phyloP scores from a whole-genome alignment of 306 rosid genomes.

The Hippophae gyantsensis region DNA sequence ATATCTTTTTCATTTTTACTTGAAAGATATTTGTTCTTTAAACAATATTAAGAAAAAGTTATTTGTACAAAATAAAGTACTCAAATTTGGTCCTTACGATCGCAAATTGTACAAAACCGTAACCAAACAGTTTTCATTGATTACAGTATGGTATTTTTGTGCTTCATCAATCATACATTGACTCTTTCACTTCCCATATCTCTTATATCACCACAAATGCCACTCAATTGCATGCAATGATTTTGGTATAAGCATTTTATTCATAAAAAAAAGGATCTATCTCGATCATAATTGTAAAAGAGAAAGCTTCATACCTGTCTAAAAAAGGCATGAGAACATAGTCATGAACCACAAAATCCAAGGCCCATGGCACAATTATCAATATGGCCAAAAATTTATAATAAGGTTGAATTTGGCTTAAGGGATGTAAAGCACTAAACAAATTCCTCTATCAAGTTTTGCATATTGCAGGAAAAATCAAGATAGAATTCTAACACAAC shows the following conservation, averaged over 20 bases:
- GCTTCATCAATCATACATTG: too few species aligned
- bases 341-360: slow-evolving; percentile 91
- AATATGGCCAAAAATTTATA: slow-evolving; percentile 63
- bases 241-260: not conserved
- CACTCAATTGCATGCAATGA: not conserved
- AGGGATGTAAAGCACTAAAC: not conserved
- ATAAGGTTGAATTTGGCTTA: slow-evolving; percentile 18
- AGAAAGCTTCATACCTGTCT: slow-evolving; percentile 47
- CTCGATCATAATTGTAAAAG: not conserved
- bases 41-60: too few species aligned
- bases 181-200: too few species aligned
- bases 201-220: not conserved
- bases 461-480: slow-evolving; percentile 2
- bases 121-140: too few species aligned
- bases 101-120: too few species aligned
- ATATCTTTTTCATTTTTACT: too few species aligned
- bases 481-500: too few species aligned
- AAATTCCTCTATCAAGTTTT: not conserved
- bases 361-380: slow-evolving; percentile 76
- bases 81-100: too few species aligned
- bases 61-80: too few species aligned
- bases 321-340: slow-evolving; percentile 87
- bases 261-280: not conserved
- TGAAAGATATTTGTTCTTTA: too few species aligned
- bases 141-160: too few species aligned